phyloP scores from a whole-genome alignment of 306 rosid species.

The Dryas alaskensis region DNA sequence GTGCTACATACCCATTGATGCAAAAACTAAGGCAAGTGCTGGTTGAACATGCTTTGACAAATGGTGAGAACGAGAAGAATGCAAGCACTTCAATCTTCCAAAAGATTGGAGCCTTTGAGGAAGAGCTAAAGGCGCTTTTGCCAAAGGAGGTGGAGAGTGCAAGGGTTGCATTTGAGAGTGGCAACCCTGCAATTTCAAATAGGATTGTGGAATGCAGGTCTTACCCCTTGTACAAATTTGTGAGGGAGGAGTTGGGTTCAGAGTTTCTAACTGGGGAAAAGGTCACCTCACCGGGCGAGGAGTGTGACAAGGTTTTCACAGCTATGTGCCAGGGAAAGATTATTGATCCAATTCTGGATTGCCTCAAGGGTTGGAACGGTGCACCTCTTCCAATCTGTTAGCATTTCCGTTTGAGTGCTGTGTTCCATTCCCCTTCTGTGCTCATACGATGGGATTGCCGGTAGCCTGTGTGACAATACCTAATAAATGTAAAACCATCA shows the following conservation, averaged over 20 bases:
- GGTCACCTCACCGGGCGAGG: slow-evolving; percentile 72
- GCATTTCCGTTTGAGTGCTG: not conserved
- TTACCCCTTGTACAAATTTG: slow-evolving; percentile 78
- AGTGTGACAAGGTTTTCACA: slow-evolving; percentile 65
- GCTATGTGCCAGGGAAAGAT: slow-evolving; percentile 78
- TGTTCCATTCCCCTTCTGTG: not conserved
- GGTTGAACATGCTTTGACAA: slow-evolving; percentile 66
- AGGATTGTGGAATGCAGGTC: slow-evolving; percentile 74
- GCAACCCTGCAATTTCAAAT: slow-evolving; percentile 45
- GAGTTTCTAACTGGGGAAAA: slow-evolving; percentile 63
- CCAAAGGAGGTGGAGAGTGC: slow-evolving; percentile 78
- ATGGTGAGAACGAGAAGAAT: slow-evolving; percentile 56
- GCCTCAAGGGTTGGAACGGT: slow-evolving; percentile 80
- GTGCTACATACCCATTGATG: slow-evolving; percentile 81
- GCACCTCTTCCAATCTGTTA: slow-evolving; percentile 79
- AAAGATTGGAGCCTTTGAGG: slow-evolving; percentile 72
- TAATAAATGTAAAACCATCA: slow-evolving; percentile 18
- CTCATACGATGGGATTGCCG: slow-evolving; percentile 8
- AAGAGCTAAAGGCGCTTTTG: slow-evolving; percentile 54
- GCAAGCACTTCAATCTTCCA: slow-evolving; percentile 74
- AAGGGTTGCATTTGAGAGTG: slow-evolving; percentile 55
- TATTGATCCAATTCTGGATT: slow-evolving; percentile 75
- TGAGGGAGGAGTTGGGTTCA: slow-evolving; percentile 64
- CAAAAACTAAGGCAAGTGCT: slow-evolving; percentile 70
- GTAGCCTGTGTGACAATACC: slow-evolving; percentile 9